Evolutionary conservation across 2,329 filamentous ascomycete genomes (phyloP).

Genomic region (Fusarium proliferatum): DNA sequence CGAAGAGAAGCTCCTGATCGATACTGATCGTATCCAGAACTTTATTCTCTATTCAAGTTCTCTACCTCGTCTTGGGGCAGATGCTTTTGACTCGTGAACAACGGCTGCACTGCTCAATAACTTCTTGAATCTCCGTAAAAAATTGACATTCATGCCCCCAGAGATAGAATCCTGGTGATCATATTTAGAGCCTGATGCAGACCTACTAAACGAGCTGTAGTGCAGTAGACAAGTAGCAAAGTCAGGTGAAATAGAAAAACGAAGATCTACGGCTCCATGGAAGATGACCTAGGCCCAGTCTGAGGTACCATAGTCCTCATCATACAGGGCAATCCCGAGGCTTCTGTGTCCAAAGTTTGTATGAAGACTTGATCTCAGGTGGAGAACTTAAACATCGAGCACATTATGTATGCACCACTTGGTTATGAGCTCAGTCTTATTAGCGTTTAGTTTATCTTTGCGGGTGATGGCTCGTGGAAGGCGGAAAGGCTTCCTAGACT

Average conservation of each 20-base stretch:
- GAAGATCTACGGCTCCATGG: too few relatives aligned
- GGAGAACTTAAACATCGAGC: not conserved
- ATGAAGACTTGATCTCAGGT: not conserved
- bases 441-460: rapidly evolving
- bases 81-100: not conserved
- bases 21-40: too few relatives aligned
- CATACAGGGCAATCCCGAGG: rapidly evolving
- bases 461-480: not conserved
- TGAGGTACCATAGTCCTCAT: too few relatives aligned
- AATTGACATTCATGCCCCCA: not conserved
- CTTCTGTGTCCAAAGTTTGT: not conserved
- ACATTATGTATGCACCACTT: not conserved
- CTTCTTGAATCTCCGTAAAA: too few relatives aligned
- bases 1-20: too few relatives aligned
- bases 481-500: not conserved
- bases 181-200: not conserved
- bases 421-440: not conserved
- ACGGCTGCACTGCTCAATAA: too few relatives aligned
- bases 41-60: not conserved
- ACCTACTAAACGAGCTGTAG: rapidly evolving
- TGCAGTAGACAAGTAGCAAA: too few relatives aligned
- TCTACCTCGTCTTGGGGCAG: rapidly evolving
- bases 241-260: not conserved
- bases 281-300: not conserved
- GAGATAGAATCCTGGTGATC: not conserved